These are phyloP conservation scores for Ophiosphaerella herpotricha DNA, from an alignment of 2,329 filamentous ascomycete genomes.

Conservation along the genomic window DNA sequence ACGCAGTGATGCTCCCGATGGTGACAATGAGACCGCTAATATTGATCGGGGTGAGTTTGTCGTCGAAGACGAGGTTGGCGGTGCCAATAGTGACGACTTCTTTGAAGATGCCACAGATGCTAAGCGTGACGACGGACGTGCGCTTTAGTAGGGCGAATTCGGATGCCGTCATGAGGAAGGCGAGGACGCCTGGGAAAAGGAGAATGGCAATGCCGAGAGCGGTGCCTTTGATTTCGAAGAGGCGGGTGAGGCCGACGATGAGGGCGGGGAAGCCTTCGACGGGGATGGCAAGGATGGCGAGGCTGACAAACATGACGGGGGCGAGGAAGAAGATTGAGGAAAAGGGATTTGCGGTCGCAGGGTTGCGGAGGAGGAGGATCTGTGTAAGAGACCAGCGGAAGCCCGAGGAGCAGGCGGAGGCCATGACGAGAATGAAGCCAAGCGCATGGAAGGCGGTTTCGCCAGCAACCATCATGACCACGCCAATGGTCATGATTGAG, in stretches of 20 bases:
- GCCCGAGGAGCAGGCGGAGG: conserved; percentile 90
- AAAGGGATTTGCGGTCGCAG: conserved; percentile 94
- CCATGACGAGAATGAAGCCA: conserved; percentile 91
- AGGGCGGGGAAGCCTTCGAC: conserved; percentile 80
- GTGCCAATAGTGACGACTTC: conserved; percentile 95
- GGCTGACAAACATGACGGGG: conserved; percentile 88
- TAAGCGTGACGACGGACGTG: conserved; percentile 92
- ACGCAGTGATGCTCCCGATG: conserved; percentile 80
- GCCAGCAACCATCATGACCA: conserved; percentile 97
- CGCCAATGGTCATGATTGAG: conserved; percentile 85
- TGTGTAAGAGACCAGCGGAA: conserved; percentile 99
- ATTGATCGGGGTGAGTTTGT: conserved; percentile 85
- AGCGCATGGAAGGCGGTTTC: conserved; percentile 86
- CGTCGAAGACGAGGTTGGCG: conserved; percentile 85
- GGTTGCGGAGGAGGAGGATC: conserved; percentile 89
- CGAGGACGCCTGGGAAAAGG: conserved; percentile 86
- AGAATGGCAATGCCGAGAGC: conserved; percentile 72
- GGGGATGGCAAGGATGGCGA: conserved; percentile 79
- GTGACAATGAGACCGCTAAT: conserved; percentile 86
- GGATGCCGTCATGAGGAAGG: conserved; percentile 94
- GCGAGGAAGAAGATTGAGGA: conserved; percentile 97
- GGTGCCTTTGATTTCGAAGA: conserved; percentile 71
- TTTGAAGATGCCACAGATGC: conserved; percentile 98
- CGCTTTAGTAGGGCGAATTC: conserved; percentile 95
- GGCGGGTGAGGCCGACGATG: conserved; percentile 64